Base-by-base conservation (phyloP, 768 basidiomycete species). In the Auricularia cornea region DNA sequence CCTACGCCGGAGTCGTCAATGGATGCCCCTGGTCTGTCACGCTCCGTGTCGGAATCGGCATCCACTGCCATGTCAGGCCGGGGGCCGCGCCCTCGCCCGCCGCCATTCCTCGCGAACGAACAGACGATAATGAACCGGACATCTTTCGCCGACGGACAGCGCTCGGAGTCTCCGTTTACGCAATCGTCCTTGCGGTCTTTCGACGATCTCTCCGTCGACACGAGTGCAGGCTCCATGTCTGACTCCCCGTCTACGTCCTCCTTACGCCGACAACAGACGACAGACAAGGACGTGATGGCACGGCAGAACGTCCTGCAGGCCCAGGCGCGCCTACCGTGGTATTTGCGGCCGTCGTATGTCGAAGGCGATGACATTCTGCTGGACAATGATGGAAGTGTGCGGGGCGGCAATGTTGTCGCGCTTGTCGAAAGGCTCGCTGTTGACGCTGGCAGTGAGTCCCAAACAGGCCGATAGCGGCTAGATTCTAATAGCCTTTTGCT, bases 361-460 rank as follows among this genome's bases (percentile, higher is more conserved):
- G 71, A 66, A 8, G 76, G 80, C 3, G 81, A 86, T 59, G 83
- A 91, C 66, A 78, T 94, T 40, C 80, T 84, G 29, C 70, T 86
- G 40, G 85, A 87, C 62, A 74, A 78, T 38, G 87, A 89, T 61
- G 88, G 90, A 1, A 74, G 78, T 38, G 81, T 93, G 60, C 81
- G 81, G 62, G 83, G 82, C 23, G 94, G 89, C 3, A 88, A 89
- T 0, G 71, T 93, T 28, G 75, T 77, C 5, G 92, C 89, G 4
- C 76, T 94, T 33, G 83, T 93, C 14, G 89, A 89, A 71, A 79
- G 83, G 54, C 73, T 94, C 51, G 85, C 87, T 1, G 77, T 80
- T 18, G 85, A 87, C 71, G 78, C 81, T 5, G 77, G 80, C 20
- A 82, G 89, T 83, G 75, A 74, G 87, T 80, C 16, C 48, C 35